Evolutionary conservation across 1,139 yeast genomes (phyloP), one percentile per base, ranked within the genome.

Genomic region (Candida anutae): DNA sequence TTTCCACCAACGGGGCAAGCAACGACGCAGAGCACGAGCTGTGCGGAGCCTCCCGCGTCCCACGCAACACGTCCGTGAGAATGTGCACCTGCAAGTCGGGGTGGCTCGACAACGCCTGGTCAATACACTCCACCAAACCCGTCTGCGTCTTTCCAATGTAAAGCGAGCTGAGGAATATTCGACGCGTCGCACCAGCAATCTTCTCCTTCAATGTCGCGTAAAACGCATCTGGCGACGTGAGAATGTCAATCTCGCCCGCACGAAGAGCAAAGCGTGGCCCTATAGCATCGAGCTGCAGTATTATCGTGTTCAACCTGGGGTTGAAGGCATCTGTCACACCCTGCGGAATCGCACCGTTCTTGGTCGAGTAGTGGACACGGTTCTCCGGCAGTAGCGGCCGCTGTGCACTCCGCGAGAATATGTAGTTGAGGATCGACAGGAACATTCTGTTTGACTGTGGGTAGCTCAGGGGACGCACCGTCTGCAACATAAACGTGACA

Each of bases 21-120:
- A 88, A 59, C 21, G 81, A 69, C 0, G 96, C 96, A 9, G 94
- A 74, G 31, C 90, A 81, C 10, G 48, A 37, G 25, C 64, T 58
- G 9, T 68, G 55, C 0, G 98, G 98, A 0, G 90, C 77, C 46
- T 90, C 98, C 39, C 99, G 66, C 0, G 98, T 90, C 0, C 96
- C 96, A 40, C 99, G 58, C 29, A 90, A 65, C 6, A 90, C 94
- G 55, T 90, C 99, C 4, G 90, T 69, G 30, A 90, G 62, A 18
- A 93, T 76, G 35, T 71, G 73, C 2, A 93, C 82, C 38, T 71
- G 68, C 33, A 90, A 62, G 16, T 74, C 57, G 2, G 75, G 70
- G 38, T 82, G 84, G 2, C 50, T 48, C 3, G 50, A 43, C 40
- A 90, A 55, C 0, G 95, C 90, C 4, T 55, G 50, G 11, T 67